Evolutionary conservation across 768 basidiomycete species (phyloP), one percentile per base, ranked within the genome.

Genomic region (Mycena kentingensis): DNA sequence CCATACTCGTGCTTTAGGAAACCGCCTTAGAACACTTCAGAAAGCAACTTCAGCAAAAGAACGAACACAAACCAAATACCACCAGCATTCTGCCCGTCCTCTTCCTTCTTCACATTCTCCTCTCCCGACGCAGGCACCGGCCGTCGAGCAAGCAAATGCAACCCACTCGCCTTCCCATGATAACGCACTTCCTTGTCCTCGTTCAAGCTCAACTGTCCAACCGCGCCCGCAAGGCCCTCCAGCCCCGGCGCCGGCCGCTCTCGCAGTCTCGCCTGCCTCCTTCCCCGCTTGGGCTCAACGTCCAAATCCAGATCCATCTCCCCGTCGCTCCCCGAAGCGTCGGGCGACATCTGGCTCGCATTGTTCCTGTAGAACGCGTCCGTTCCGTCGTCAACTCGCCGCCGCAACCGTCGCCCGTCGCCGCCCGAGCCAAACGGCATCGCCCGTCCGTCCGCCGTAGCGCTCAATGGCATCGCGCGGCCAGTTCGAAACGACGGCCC

Each of bases 1-100:
- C 93, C 93, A 95, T 22, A 93, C 88, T n/a, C 92, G 79, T 3
- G 91, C 87, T 59, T 84, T 85, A 0, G 93, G 91, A 70, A 95
- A 94, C 25, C 85, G 83, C 87, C 81, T 90, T 63, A 5, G 48
- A 3, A 63, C 55, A 26, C 27, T 6, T 54, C 51, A 34, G 13
- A 36, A 29, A 44, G 45, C n/a, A 57, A 45, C 42, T 47, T 24
- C 12, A 32, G 42, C 45, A 46, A 54, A 19, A 37, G 25, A 43
- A 32, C 34, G 5, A n/a, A n/a, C 51, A 74, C 80, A 51, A 50
- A 82, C 87, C 88, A 90, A 49, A 88, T 86, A 0, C 88, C 90
- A 18, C 84, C 87, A 58, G 87, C 85, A 58, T 85, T 88, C 61
- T 87, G 75, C 34, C 77, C 74, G 62, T 88, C 87, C 47, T 76